Percentiles rank a stretch among this genome's conserved stretches.
phyloP scores from a whole-genome alignment of 2,329 filamentous ascomycete genomes.

The Periconia sp. region DNA sequence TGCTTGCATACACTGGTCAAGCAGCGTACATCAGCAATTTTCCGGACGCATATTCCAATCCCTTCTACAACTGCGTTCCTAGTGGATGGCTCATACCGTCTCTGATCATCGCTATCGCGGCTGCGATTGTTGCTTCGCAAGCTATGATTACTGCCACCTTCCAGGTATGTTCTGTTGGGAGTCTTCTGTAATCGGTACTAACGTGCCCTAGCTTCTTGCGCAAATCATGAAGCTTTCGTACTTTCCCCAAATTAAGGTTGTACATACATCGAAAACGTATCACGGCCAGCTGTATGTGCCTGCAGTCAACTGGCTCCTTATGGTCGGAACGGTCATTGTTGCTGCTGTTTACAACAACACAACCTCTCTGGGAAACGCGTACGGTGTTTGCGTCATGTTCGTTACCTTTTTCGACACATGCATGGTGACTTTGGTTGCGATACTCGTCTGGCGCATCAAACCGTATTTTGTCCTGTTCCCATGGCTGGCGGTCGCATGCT shows the following conservation, averaged over 20 bases:
- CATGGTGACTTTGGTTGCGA: slow-evolving; percentile 73
- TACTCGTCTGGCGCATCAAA: slow-evolving; percentile 73
- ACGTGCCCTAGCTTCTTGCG: slow-evolving; percentile 56
- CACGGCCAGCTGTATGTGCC: slow-evolving; percentile 81
- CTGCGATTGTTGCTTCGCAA: slow-evolving; percentile 77
- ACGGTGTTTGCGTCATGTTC: slow-evolving; percentile 80
- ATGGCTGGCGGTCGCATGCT: slow-evolving; percentile 67
- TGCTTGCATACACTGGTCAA: slow-evolving; percentile 74
- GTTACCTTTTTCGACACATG: slow-evolving; percentile 80
- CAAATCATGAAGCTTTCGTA: slow-evolving; percentile 77
- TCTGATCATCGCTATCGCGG: slow-evolving; percentile 71
- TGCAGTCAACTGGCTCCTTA: slow-evolving; percentile 76
- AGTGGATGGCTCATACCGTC: slow-evolving; percentile 71
- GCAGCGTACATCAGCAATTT: slow-evolving; percentile 71
- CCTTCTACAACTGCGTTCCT: slow-evolving; percentile 75
- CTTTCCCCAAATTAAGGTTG: slow-evolving; percentile 76
- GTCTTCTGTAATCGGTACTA: slow-evolving; percentile 19
- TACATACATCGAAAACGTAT: slow-evolving; percentile 73
- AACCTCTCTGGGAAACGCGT: slow-evolving; percentile 70
- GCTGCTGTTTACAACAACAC: slow-evolving; percentile 76
- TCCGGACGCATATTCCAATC: slow-evolving; percentile 69
- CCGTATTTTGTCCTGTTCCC: slow-evolving; percentile 65
- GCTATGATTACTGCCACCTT: slow-evolving; percentile 80
- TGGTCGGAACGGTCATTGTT: slow-evolving; percentile 77
- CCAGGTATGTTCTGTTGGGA: slow-evolving; percentile 61